A percentile compares a stretch with the other conserved stretches of the same genome.
These are phyloP conservation scores for Alisma plantagoaquatica DNA, from an alignment of 106 monocot genomes.

Conservation along the genomic window DNA sequence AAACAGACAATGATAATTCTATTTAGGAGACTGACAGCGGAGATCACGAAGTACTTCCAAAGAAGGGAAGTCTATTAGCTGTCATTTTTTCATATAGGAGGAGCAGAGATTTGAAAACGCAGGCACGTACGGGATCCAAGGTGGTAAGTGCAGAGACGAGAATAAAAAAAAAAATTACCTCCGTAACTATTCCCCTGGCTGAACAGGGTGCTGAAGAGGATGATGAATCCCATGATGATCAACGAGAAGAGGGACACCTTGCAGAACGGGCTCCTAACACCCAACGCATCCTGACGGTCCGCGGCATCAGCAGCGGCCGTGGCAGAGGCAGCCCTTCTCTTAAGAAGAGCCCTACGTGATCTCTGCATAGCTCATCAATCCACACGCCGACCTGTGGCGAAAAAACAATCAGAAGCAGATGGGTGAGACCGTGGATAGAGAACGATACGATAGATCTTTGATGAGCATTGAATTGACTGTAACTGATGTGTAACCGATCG, in stretches of 20 bases:
- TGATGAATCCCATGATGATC: constrained; percentile 38
- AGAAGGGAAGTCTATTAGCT: neutral
- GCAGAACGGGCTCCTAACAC: constrained; percentile 29
- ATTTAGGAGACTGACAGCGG: neutral
- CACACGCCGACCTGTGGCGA: constrained; percentile 26
- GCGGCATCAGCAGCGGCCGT: constrained; percentile 2
- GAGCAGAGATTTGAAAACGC: neutral
- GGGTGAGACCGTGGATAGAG: too few relatives aligned
- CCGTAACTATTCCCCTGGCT: constrained; percentile 40
- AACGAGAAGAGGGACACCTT: constrained; percentile 40
- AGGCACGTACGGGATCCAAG: neutral
- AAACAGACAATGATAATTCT: too few relatives aligned
- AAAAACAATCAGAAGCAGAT: too few relatives aligned
- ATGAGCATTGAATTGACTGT: too few relatives aligned
- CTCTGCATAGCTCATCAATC: constrained; percentile 57
- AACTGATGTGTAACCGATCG: too few relatives aligned
- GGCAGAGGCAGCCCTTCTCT: constrained; percentile 39
- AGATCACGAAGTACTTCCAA: neutral
- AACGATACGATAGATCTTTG: too few relatives aligned
- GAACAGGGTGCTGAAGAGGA: constrained; percentile 42
- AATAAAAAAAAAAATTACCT: constrained; percentile 25
- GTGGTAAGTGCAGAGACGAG: neutral
- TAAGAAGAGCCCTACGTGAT: constrained; percentile 58
- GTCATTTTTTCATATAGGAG: neutral
- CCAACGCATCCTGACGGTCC: too few relatives aligned